phyloP scores from a whole-genome alignment of 1,284 basidiomycete genomes.

The Tranzscheliella williamsii region DNA sequence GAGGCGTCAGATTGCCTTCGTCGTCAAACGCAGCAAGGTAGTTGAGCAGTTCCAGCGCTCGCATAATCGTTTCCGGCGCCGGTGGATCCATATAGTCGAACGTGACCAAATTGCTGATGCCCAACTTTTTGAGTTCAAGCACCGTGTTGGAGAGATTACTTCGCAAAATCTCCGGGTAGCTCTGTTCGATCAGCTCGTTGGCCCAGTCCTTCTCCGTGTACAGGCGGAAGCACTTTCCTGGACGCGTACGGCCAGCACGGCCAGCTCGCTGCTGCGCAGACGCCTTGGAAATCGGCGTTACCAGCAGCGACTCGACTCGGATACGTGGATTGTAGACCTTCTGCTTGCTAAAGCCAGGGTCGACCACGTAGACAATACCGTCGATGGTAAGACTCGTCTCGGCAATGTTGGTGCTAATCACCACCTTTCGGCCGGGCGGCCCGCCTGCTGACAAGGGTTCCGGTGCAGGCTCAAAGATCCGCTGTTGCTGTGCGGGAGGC shows the following conservation, averaged over 20 bases:
- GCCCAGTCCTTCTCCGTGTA: constrained; percentile 99
- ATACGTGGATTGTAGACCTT: constrained; percentile 97
- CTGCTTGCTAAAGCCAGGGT: constrained; percentile 96
- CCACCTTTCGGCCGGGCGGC: constrained; percentile 87
- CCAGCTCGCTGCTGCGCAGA: constrained; percentile 95
- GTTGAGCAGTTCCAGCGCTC: constrained; percentile 91
- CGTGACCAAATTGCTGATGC: constrained; percentile 68
- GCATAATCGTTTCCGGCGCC: constrained; percentile 96
- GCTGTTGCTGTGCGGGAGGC: constrained; percentile 88
- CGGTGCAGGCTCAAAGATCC: constrained; percentile 89
- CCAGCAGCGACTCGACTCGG: constrained; percentile 89
- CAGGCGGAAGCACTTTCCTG: constrained; percentile 94
- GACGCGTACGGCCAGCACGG: constrained; percentile 90
- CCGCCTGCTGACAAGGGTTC: constrained; percentile 69
- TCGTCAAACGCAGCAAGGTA: constrained; percentile 91
- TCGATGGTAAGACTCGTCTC: constrained; percentile 98
- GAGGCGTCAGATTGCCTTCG: constrained; percentile 83
- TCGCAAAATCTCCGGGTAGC: constrained; percentile 90
- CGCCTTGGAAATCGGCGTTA: constrained; percentile 94
- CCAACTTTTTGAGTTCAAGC: constrained; percentile 89
- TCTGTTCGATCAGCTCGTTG: constrained; percentile 81
- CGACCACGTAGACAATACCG: constrained; percentile 97
- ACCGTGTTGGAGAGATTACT: constrained; percentile 86
- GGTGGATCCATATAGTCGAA: constrained; percentile 75
- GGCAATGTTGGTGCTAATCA: constrained; percentile 95